Evolutionary conservation across 208 protist species (phyloP), one percentile per base, ranked within the genome.

Genomic region (Trypanosoma melophagium): DNA sequence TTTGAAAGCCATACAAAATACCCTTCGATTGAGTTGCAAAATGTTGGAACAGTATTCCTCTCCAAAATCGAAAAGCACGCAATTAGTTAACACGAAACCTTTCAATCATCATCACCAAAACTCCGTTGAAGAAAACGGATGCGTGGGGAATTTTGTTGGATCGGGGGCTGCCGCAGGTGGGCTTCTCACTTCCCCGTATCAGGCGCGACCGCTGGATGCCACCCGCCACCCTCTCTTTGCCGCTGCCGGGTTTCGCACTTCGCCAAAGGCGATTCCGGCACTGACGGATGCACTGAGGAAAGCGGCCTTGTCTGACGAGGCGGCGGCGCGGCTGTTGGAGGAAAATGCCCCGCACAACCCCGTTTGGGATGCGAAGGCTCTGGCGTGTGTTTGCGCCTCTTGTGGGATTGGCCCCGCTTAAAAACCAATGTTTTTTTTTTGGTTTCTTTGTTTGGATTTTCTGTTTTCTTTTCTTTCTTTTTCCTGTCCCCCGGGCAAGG

Each of bases 311-410:
- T 53, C 66, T 12, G 82, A 94, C 53, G 56, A 53, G 7, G 73
- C 68, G n/a, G 85, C 88, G 0, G 60, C 54, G 17, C 62, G n/a
- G 22, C 31, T 94, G 50, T 50, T 62, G 2, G 63, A 49, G 19
- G 5, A 45, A 2, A 58, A 57, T 52, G 63, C 49, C 10, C 72
- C 63, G 40, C 88, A 94, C 63, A 82, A 94, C 59, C 83, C 88
- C 5, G 63, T 94, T 22, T 94, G 88, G 86, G 88, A 94, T 79
- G 88, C 88, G 13, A 82, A 88, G 62, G 88, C 88, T 12, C 71
- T 94, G 2, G 88, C 83, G 16, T 94, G 87, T 51, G 60, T 94
- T 7, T 80, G 74, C 47, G 66, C 78, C 0, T 68, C 60, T 5
- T 72, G 80, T 17, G 83, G 85, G 7, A 64, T 86, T n/a, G 71